A percentile compares a stretch with the other conserved stretches of the same genome.
These are phyloP conservation scores for Stropharia rugosoannulata DNA, from an alignment of 768 basidiomycete species.

Conservation along the genomic window DNA sequence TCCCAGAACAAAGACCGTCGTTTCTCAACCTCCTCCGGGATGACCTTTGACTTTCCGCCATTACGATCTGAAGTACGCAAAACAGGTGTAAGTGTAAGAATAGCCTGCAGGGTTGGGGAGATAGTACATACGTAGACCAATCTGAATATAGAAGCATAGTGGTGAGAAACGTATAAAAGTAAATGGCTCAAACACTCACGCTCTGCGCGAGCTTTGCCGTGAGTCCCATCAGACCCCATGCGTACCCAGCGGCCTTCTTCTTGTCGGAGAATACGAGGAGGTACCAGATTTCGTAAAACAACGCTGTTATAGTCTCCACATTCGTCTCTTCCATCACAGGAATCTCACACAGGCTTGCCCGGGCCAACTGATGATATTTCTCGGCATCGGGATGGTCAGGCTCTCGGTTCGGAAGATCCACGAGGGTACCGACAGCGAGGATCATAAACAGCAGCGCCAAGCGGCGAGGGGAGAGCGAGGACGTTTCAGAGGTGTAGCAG, in stretches of 20 bases:
- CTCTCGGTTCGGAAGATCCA: slow-evolving; percentile 50
- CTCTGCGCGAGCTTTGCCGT: slow-evolving; percentile 63
- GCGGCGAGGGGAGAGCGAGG: slow-evolving; percentile 58
- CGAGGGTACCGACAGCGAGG: slow-evolving; percentile 65
- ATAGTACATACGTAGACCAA: slow-evolving; percentile 54
- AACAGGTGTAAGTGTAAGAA: slow-evolving; percentile 2
- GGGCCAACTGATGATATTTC: slow-evolving; percentile 55
- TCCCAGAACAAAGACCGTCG: slow-evolving; percentile 72
- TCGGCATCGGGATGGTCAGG: slow-evolving; percentile 55
- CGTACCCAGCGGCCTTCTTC: slow-evolving; percentile 61
- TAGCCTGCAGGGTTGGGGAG: background rate
- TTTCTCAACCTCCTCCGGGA: slow-evolving; percentile 70
- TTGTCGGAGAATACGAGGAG: slow-evolving; percentile 68
- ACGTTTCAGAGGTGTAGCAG: slow-evolving; percentile 52
- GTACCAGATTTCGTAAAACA: slow-evolving; percentile 70
- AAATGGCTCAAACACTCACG: slow-evolving; percentile 35
- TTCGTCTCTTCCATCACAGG: slow-evolving; percentile 70
- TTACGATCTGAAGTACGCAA: slow-evolving; percentile 51
- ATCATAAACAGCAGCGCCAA: slow-evolving; percentile 69
- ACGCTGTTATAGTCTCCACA: slow-evolving; percentile 54
- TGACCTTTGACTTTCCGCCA: slow-evolving; percentile 61
- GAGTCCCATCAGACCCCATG: slow-evolving; percentile 55
- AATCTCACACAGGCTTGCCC: slow-evolving; percentile 60
- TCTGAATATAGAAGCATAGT: slow-evolving; percentile 27
- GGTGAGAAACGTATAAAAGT: slow-evolving; percentile 6